phyloP scores from a whole-genome alignment of 1,284 basidiomycete species.

The Singerocomus inundabilis region DNA sequence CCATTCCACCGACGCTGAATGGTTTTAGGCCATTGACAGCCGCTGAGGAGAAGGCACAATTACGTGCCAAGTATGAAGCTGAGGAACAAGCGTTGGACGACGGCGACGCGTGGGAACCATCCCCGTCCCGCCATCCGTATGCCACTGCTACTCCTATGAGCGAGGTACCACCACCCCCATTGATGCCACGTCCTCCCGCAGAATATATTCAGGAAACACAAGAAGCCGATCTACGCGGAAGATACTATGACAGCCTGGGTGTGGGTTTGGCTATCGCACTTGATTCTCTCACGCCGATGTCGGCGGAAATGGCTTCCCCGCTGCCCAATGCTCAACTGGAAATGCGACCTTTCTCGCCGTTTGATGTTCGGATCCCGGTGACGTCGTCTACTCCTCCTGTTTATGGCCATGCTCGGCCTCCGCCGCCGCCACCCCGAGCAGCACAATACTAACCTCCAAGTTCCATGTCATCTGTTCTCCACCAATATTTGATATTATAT shows the following conservation, averaged over 20 bases:
- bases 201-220: conserved; percentile 78
- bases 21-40: conserved; percentile 53
- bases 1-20: conserved; percentile 23
- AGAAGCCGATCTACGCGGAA: conserved; percentile 60
- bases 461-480: not conserved
- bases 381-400: conserved; percentile 4
- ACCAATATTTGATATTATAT: conserved; percentile 23
- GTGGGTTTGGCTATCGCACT: conserved; percentile 19
- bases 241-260: conserved; percentile 20
- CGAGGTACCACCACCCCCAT: conserved; percentile 44
- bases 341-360: conserved; percentile 44
- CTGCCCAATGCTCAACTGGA: conserved; percentile 28
- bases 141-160: conserved; percentile 11
- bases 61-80: conserved; percentile 61
- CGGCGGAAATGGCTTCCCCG: conserved; percentile 17
- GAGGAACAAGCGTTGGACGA: conserved; percentile 39
- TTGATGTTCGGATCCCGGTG: conserved; percentile 26
- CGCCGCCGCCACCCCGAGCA: conserved; percentile 9
- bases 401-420: not conserved
- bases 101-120: conserved; percentile 12
- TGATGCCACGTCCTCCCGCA: conserved; percentile 68
- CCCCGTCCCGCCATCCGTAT: conserved; percentile 21
- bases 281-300: conserved; percentile 23
- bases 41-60: conserved; percentile 71
- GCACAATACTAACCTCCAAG: conserved; percentile 12